phyloP scores from a whole-genome alignment of 225 moss, liverwort and hornwort species.

The Pseudoscleropodium purum region DNA sequence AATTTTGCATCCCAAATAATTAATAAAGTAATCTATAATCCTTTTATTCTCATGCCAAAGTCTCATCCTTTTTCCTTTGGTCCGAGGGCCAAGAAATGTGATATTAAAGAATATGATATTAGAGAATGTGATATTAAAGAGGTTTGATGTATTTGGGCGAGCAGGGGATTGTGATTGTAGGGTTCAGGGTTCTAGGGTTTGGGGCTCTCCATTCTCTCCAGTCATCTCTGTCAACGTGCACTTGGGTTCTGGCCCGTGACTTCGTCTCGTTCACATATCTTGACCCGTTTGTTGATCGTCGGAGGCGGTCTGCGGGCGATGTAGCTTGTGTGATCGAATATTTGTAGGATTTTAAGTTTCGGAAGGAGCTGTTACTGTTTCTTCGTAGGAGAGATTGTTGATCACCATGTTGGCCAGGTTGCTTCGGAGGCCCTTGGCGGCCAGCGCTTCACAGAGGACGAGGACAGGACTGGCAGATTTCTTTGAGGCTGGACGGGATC shows the following conservation, averaged over 20 bases:
- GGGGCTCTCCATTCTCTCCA: not conserved
- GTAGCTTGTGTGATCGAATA: not conserved
- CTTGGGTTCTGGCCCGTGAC: not conserved
- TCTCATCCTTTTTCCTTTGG: not conserved
- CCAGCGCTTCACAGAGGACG: conserved; percentile 6
- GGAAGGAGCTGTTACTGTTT: not conserved
- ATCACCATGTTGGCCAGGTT: conserved; percentile 28
- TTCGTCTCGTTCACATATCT: not conserved
- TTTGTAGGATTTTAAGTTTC: not conserved
- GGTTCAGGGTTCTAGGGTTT: not conserved
- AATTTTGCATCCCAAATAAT: not conserved
- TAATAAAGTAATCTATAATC: not conserved
- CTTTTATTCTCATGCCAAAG: not conserved
- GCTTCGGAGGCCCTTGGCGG: conserved; percentile 10
- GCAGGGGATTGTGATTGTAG: not conserved
- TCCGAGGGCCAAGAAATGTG: not conserved
- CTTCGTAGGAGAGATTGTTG: not conserved
- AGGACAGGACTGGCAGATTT: conserved; percentile 31
- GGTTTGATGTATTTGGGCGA: not conserved
- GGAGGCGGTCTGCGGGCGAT: not conserved
- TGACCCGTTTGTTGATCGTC: not conserved
- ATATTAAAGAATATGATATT: too few species aligned
- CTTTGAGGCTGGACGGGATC: conserved; percentile 38
- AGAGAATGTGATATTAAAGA: not conserved
- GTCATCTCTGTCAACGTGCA: too few species aligned